Evolutionary conservation across 306 rosid genomes (phyloP).

Genomic region (Senna tora): DNA sequence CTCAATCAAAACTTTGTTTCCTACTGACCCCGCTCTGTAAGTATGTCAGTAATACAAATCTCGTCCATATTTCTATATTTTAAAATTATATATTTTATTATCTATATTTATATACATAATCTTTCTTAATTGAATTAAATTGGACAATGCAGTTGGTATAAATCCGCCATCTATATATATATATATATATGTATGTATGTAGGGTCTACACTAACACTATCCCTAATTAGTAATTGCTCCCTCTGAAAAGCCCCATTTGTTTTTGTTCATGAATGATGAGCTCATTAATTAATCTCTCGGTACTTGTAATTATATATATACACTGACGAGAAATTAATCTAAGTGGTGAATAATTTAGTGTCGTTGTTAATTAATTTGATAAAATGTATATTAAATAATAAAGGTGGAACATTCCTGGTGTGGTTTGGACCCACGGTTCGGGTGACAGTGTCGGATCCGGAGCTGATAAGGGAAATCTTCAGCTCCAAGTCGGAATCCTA

Average conservation of each 20-base stretch:
- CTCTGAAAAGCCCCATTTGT: neutral
- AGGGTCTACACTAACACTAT: too few species aligned
- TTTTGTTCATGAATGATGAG: neutral
- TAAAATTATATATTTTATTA: too few species aligned
- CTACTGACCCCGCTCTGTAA: constrained; percentile 37
- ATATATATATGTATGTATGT: too few species aligned
- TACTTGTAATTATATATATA: neutral
- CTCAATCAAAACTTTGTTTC: constrained; percentile 44
- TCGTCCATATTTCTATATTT: constrained; percentile 40
- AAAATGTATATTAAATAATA: too few species aligned
- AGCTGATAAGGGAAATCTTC: constrained; percentile 83
- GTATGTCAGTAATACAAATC: constrained; percentile 45
- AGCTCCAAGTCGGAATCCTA: constrained; percentile 75
- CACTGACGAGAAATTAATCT: too few species aligned
- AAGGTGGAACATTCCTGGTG: constrained; percentile 85
- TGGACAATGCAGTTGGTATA: too few species aligned
- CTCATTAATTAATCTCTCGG: neutral
- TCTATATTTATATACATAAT: neutral
- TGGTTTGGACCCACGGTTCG: constrained; percentile 96
- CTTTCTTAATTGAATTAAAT: too few species aligned
- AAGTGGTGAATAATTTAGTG: too few species aligned
- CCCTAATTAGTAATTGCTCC: too few species aligned
- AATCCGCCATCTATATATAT: too few species aligned
- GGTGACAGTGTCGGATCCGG: constrained; percentile 83
- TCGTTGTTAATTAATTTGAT: too few species aligned